A percentile compares a stretch with the other conserved stretches of the same genome.
These are phyloP conservation scores for Trifolium fragiferum DNA, from an alignment of 306 rosid genomes.

Conservation along the genomic window DNA sequence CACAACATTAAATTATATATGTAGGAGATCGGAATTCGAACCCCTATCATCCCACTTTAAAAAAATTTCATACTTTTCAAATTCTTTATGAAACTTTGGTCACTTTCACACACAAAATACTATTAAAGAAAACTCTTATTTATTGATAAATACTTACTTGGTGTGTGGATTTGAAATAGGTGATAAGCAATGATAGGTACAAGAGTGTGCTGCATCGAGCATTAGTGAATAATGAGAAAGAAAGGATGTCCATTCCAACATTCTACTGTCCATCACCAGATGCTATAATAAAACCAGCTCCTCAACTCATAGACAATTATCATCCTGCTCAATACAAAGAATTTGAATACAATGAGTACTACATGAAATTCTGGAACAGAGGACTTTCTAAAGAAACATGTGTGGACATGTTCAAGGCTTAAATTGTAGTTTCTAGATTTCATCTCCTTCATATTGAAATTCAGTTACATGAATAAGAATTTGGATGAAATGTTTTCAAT, in stretches of 20 bases:
- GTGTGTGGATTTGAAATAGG: constrained; percentile 37
- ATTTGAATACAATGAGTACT: constrained; percentile 68
- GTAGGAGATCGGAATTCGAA: too few species aligned
- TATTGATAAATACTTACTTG: not conserved
- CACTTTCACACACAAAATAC: too few species aligned
- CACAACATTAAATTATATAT: too few species aligned
- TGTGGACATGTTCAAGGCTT: constrained; percentile 43
- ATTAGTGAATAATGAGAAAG: constrained; percentile 62
- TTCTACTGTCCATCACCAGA: constrained; percentile 78
- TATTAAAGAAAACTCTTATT: too few species aligned
- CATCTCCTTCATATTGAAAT: not conserved
- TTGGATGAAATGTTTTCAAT: not conserved
- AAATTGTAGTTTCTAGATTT: not conserved
- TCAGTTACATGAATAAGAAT: not conserved
- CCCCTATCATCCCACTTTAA: too few species aligned
- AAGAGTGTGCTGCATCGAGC: constrained; percentile 95
- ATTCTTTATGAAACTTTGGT: too few species aligned
- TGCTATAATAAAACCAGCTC: constrained; percentile 69
- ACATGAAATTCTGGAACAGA: constrained; percentile 75
- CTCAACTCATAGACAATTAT: constrained; percentile 46
- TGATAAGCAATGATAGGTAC: constrained; percentile 59
- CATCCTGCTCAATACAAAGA: constrained; percentile 53
- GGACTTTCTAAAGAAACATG: constrained; percentile 50
- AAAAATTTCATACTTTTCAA: too few species aligned
- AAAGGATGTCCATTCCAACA: constrained; percentile 82